phyloP scores from a whole-genome alignment of 1,284 basidiomycete species.

The Coriolopsis trogii region DNA sequence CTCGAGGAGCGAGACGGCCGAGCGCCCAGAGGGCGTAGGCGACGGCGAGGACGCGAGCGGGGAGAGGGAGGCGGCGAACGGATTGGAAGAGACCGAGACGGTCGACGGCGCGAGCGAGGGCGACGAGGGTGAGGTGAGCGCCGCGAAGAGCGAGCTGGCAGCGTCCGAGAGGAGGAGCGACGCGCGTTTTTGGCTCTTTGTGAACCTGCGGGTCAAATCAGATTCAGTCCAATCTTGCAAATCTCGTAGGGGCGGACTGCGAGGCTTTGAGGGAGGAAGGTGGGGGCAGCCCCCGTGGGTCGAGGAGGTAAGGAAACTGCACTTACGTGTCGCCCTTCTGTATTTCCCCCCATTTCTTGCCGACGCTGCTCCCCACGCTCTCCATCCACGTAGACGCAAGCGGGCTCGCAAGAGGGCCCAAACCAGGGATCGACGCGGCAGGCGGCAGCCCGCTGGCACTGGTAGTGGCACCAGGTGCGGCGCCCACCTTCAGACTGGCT shows the following conservation, averaged over 20 bases:
- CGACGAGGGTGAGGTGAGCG: constrained; percentile 40
- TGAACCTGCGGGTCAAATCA: constrained; percentile 45
- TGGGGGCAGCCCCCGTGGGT: no score
- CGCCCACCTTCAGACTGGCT: constrained; percentile 18
- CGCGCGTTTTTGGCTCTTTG: constrained; percentile 66
- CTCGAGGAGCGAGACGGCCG: constrained; percentile 39
- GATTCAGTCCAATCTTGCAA: neutral
- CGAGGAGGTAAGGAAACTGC: constrained; percentile 2
- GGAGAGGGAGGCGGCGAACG: constrained; percentile 26
- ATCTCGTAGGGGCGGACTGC: neutral
- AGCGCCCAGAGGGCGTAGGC: neutral
- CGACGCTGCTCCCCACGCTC: constrained; percentile 45
- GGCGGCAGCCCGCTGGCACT: constrained; percentile 33
- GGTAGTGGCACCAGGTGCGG: no score
- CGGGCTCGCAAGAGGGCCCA: constrained; percentile 28
- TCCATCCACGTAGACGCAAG: constrained; percentile 48
- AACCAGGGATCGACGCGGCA: constrained; percentile 35
- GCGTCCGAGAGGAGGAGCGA: constrained; percentile 68
- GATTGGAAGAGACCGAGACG: constrained; percentile 26
- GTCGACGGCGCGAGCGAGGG: constrained; percentile 13
- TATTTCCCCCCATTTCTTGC: constrained; percentile 64
- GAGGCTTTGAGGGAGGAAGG: neutral
- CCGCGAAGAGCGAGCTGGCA: constrained; percentile 57
- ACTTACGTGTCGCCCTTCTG: constrained; percentile 58
- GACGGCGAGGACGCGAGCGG: constrained; percentile 22